Evolutionary conservation across 2,329 filamentous ascomycete genomes (phyloP).

Genomic region (Aspergillus eucalypticola): DNA sequence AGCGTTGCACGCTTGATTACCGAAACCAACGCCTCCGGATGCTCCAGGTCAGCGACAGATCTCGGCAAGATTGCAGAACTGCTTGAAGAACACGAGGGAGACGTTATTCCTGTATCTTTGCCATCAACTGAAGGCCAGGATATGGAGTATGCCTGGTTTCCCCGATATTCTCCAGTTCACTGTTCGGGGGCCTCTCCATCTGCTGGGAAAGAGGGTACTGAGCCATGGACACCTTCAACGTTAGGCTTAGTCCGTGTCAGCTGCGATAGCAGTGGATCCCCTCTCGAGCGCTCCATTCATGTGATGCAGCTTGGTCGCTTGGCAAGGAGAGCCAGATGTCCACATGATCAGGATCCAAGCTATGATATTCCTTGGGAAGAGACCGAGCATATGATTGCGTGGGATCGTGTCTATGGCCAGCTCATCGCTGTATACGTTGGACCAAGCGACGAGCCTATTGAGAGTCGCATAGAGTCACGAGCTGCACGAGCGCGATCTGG

Average conservation of each 20-base stretch:
- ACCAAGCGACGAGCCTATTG: constrained; percentile 12
- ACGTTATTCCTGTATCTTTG: constrained; percentile 24
- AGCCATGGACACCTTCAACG: constrained; percentile 22
- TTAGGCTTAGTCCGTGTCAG: constrained; percentile 37
- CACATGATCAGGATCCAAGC: neutral
- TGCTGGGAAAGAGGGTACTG: constrained; percentile 12
- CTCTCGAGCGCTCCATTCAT: constrained; percentile 28
- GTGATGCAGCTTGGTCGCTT: constrained; percentile 42
- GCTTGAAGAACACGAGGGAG: constrained; percentile 39
- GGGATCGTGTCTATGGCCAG: constrained; percentile 34
- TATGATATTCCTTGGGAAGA: constrained; percentile 27
- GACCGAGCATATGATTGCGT: constrained; percentile 40
- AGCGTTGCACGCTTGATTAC: constrained; percentile 27
- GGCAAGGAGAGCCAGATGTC: constrained; percentile 21
- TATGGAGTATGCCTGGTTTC: constrained; percentile 35
- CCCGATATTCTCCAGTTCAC: constrained; percentile 37
- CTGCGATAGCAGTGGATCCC: constrained; percentile 22
- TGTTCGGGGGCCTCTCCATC: constrained; percentile 21
- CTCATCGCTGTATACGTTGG: constrained; percentile 36
- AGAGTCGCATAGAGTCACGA: constrained; percentile 1
- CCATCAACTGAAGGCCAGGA: constrained; percentile 3
- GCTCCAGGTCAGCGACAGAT: constrained; percentile 31
- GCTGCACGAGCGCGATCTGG: constrained; percentile 2
- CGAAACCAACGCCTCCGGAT: constrained; percentile 31
- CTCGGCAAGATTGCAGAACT: constrained; percentile 31